These are phyloP conservation scores for Kodamaea sagamina DNA, from an alignment of 805 yeast species.

Conservation along the genomic window DNA sequence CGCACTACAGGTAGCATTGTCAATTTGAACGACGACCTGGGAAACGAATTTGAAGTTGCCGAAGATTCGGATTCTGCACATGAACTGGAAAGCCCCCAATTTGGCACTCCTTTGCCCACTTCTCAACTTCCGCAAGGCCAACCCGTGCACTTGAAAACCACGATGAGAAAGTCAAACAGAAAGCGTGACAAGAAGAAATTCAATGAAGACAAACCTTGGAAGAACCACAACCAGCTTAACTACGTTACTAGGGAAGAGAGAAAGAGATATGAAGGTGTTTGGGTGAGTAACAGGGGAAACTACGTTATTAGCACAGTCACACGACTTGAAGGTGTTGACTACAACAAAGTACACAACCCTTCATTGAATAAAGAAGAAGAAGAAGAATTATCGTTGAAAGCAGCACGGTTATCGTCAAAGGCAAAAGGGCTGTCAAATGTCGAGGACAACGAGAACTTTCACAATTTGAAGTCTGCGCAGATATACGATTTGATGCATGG, in stretches of 20 bases:
- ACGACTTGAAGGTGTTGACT: constrained; percentile 32
- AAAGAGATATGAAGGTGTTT: constrained; percentile 88
- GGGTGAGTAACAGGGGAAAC: constrained; percentile 84
- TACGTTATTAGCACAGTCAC: constrained; percentile 47
- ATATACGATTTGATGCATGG: constrained; percentile 49
- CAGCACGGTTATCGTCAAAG: constrained; percentile 39
- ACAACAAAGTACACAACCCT: constrained; percentile 17
- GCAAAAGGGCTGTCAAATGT: constrained; percentile 21
- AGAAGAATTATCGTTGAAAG: constrained; percentile 27
- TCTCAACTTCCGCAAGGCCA: constrained; percentile 8
- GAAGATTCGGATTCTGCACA: constrained; percentile 4
- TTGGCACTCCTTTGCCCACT: background rate
- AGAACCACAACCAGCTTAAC: constrained; percentile 65
- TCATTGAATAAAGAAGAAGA: constrained; percentile 17
- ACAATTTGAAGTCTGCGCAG: constrained; percentile 30
- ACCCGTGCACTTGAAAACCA: constrained; percentile 48
- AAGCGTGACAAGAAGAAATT: constrained; percentile 49
- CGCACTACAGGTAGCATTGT: constrained; percentile 10
- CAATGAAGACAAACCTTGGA: constrained; percentile 94
- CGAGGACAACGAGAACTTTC: constrained; percentile 30
- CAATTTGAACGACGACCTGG: constrained; percentile 5
- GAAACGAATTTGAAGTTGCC: constrained; percentile 12
- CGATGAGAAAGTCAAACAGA: constrained; percentile 49
- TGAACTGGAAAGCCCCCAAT: background rate
- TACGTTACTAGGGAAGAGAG: constrained; percentile 63